Base-by-base conservation (phyloP, 2,329 filamentous ascomycete genomes). In the Bipolaris zeicola region DNA sequence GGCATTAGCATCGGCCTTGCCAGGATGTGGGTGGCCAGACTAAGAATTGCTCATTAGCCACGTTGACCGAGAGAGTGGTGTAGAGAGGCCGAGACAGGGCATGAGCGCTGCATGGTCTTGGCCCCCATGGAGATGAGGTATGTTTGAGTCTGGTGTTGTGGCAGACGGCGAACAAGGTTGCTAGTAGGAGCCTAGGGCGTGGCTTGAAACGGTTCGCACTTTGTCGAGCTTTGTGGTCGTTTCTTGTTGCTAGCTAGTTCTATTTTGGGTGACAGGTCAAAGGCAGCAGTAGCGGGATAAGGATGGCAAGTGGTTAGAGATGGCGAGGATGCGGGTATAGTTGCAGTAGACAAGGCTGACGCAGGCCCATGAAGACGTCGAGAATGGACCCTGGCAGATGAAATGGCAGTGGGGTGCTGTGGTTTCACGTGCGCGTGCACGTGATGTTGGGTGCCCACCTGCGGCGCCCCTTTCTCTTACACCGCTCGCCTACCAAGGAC, bases 341-440 rank as follows among this genome's bases (percentile, higher is more conserved):
- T 50, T 43, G 22, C 41, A 47, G 14, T 43, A 37, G 28, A 13
- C 18, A n/a, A 46, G 22, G 36, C 44, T 33, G 44, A 47, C 44
- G 20, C 34, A 26, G 13, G 14, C 31, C 33, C 20, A 26, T 26
- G 31, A n/a, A 37, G 33, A 26, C 44, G 33, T 28, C 20, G 44
- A 36, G 44, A 28, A 24, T 36, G 33, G 44, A 47, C 44, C 44
- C 44, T 47, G 44, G 14, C 7, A 13, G 13, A 47, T 37, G 33
- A 37, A 26, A 24, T 16, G 6, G 33, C 44, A 37, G 44, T 47
- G 44, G 44, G 41, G 39, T 24, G 22, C 6, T 43, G 11, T 22
- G 13, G 44, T 36, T 37, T n/a, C 31, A 47, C 33, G 44, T 47
- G 20, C 31, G 18, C 7, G 33, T 47, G 44, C 44, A 47, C 44